phyloP scores from a whole-genome alignment of 2,329 filamentous ascomycete species.

The Zasmidium cellare region DNA sequence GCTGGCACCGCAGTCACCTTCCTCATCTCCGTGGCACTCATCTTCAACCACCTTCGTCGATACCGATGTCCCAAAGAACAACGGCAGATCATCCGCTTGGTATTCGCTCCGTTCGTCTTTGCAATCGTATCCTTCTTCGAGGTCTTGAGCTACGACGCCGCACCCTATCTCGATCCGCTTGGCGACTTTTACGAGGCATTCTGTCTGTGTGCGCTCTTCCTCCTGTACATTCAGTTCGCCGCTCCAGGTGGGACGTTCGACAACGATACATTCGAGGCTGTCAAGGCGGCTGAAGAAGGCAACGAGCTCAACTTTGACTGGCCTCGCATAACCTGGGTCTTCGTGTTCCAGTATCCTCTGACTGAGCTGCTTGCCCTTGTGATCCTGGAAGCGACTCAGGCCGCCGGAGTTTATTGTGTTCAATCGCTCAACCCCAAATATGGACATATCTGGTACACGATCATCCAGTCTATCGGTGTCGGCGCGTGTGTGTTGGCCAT shows the following conservation, averaged over 20 bases:
- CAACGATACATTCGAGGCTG: constrained; percentile 21
- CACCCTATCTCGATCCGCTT: constrained; percentile 32
- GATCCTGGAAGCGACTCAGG: constrained; percentile 25
- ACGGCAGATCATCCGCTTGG: constrained; percentile 32
- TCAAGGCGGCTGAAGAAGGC: constrained; percentile 21
- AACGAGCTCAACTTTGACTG: constrained; percentile 15
- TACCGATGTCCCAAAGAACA: constrained; percentile 33
- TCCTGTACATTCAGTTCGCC: constrained; percentile 30
- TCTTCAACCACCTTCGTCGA: constrained; percentile 27
- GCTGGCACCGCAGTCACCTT: constrained; percentile 20
- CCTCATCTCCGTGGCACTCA: constrained; percentile 22
- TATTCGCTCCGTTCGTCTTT: constrained; percentile 27
- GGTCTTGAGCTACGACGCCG: constrained; percentile 26
- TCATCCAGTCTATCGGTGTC: constrained; percentile 23
- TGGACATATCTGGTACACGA: constrained; percentile 25
- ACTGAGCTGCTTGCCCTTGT: constrained; percentile 24
- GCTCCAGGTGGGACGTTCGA: constrained; percentile 24
- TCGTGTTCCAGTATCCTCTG: constrained; percentile 32
- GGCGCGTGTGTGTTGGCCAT: constrained; percentile 26
- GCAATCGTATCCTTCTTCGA: constrained; percentile 24
- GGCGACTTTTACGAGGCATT: constrained; percentile 33
- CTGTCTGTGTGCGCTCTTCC: constrained; percentile 28
- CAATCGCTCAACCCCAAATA: constrained; percentile 22
- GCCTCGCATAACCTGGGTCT: constrained; percentile 26
- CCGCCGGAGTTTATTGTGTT: constrained; percentile 26